phyloP scores from a whole-genome alignment of 2,329 filamentous ascomycete genomes.

The Pseudocercospora musae region DNA sequence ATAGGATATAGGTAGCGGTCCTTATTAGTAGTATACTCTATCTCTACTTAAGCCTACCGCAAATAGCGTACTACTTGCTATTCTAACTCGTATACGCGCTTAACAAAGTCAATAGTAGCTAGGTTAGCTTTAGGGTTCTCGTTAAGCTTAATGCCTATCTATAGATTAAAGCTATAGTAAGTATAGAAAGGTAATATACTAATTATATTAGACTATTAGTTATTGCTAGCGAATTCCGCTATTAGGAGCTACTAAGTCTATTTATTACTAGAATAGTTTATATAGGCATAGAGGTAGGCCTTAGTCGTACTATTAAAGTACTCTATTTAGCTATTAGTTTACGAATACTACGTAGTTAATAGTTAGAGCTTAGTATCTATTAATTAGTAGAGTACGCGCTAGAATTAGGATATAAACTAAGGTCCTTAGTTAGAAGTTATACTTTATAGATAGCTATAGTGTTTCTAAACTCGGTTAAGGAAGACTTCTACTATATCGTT shows the following conservation, averaged over 20 bases:
- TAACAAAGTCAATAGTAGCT: no score
- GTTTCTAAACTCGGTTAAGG: not conserved
- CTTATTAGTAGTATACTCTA: no score
- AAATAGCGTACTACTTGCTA: no score
- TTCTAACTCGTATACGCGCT: no score
- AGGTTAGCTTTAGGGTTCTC: no score
- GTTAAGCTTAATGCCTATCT: no score
- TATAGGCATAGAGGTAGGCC: not conserved
- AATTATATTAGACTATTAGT: not conserved
- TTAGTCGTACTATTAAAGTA: not conserved
- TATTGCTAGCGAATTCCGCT: not conserved
- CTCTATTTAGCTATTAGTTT: not conserved
- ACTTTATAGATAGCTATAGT: not conserved
- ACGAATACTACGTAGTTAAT: not conserved
- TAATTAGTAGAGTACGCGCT: not conserved
- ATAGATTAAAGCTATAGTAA: not conserved
- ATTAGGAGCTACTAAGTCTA: not conserved
- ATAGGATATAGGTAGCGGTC: no score
- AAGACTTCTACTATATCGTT: not conserved
- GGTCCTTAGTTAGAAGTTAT: not conserved
- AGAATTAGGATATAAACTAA: not conserved
- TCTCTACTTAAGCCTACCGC: no score
- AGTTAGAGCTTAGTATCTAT: not conserved
- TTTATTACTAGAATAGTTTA: not conserved
- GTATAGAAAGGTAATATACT: not conserved